Conservation (phyloP, 73 alveolate genomes). For the Durusdinium trenchii region DNA sequence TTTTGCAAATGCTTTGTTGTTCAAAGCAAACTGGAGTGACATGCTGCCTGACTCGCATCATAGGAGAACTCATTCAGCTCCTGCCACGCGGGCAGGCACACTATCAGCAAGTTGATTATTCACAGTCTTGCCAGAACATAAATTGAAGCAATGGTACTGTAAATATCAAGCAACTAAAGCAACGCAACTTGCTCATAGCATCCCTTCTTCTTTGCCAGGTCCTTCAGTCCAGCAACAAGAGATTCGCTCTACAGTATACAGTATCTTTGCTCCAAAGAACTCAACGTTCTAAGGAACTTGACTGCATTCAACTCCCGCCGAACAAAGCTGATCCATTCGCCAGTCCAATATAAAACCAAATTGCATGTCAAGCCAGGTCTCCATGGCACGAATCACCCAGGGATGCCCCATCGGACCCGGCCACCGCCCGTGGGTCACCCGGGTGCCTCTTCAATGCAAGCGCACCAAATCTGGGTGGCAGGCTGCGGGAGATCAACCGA, state of each 20-base stretch:
- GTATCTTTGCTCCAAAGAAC: no score
- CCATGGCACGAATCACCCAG: neutral
- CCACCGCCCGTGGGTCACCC: neutral
- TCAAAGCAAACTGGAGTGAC: neutral
- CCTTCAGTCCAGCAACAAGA: no score
- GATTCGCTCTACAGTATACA: no score
- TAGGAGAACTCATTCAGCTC: constrained; percentile 56
- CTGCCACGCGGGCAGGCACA: neutral
- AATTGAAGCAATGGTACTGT: neutral
- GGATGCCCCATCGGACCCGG: neutral
- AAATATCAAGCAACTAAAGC: neutral
- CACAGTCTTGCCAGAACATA: neutral
- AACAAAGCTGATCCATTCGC: no score
- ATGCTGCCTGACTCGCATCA: constrained; percentile 7
- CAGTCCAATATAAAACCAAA: no score
- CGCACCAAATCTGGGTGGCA: constrained; percentile 27
- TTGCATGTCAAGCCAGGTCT: no score
- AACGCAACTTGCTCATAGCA: no score
- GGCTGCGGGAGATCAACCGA: neutral
- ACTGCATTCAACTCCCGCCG: no score
- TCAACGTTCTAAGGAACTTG: no score
- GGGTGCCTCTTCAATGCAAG: constrained; percentile 37
- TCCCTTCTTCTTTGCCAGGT: no score
- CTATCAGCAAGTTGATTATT: neutral
- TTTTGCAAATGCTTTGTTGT: no score